Evolutionary conservation across 2,329 filamentous ascomycete genomes (phyloP), one percentile per base, ranked within the genome.

Genomic region (Epichloe bromicola): DNA sequence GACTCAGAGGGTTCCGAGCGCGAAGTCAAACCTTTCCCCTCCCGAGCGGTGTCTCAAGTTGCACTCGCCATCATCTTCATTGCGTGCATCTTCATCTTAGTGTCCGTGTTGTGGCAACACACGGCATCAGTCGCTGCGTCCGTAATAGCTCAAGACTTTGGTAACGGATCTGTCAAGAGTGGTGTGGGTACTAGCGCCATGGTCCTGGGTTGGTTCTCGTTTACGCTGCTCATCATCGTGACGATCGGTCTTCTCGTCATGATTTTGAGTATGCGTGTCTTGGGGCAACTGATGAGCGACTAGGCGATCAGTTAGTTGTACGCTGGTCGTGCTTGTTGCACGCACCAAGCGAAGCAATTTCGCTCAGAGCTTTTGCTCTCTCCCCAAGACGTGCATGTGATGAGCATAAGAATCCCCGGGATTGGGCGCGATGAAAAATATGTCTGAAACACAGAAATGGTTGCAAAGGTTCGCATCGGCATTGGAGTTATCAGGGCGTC

Each of bases 171-270:
- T 57, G 87, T 96, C 52, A 82, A 78, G 65, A 88, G 84, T 51
- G 90, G 90, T 36, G 88, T 96, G 12, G 90, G 90, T n/a, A 90
- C 88, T 46, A 87, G 85, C 39, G 91, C 93, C 51, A 97, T 98
- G 88, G 87, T 96, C 17, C 76, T 98, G 63, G 93, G 93, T 53
- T 98, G 93, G 93, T 97, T 98, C 69, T 87, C 88, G 41, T 97
- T 98, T 63, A 85, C 87, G 20, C 69, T 97, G 49, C 76, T 98
- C 57, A 95, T 98, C 60, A 85, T 97, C 55, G 91, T 97, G 49
- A 97, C 91, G 46, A 93, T 97, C 62, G 93, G 91, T 51, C 69
- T 97, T 67, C 73, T 98, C 55, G 86, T 96, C 62, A 97, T 97
- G 89, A 95, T 96, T 61, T 72, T 97, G 66, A 96, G 89, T 70